These are phyloP conservation scores for Penicillium frequentans DNA, from an alignment of 2,329 filamentous ascomycete genomes.

Conservation along the genomic window DNA sequence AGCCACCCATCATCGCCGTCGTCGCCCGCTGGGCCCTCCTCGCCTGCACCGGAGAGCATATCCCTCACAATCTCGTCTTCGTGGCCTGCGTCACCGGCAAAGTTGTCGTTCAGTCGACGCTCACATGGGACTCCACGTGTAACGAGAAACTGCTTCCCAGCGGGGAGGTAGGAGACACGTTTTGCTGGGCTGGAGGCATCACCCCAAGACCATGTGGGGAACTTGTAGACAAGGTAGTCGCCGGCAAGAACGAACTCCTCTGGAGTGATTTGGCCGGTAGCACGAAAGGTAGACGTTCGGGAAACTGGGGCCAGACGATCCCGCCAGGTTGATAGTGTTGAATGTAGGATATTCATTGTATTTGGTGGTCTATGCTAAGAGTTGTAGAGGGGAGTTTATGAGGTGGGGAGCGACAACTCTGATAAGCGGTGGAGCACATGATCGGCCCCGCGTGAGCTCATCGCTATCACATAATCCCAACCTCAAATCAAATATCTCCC, in stretches of 20 bases:
- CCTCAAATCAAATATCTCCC: not conserved
- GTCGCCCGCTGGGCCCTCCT: slow-evolving; percentile 61
- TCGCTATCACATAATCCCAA: not conserved
- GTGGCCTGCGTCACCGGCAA: slow-evolving; percentile 81
- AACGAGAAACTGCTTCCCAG: slow-evolving; percentile 91
- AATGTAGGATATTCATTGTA: slow-evolving; percentile 86
- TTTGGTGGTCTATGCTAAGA: slow-evolving; percentile 8
- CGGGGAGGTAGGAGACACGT: slow-evolving; percentile 76
- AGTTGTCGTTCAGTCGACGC: slow-evolving; percentile 86
- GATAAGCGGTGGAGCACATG: slow-evolving; percentile 32
- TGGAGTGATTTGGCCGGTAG: slow-evolving; percentile 91
- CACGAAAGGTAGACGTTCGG: slow-evolving; percentile 89
- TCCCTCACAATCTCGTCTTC: slow-evolving; percentile 85
- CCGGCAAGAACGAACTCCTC: slow-evolving; percentile 95
- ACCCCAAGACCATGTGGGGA: slow-evolving; percentile 96
- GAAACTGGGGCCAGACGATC: slow-evolving; percentile 88
- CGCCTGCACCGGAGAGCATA: slow-evolving; percentile 58
- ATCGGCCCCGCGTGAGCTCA: slow-evolving; percentile 26
- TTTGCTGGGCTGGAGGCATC: slow-evolving; percentile 80
- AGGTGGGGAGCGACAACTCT: slow-evolving; percentile 12
- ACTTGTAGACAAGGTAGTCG: slow-evolving; percentile 98
- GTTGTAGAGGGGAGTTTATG: slow-evolving; percentile 5
- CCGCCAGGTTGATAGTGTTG: slow-evolving; percentile 85
- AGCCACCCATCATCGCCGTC: slow-evolving; percentile 92
- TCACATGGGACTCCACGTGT: slow-evolving; percentile 94